These are phyloP conservation scores for Verticillium tricorpus DNA, from an alignment of 2,329 filamentous ascomycete genomes.

Conservation along the genomic window DNA sequence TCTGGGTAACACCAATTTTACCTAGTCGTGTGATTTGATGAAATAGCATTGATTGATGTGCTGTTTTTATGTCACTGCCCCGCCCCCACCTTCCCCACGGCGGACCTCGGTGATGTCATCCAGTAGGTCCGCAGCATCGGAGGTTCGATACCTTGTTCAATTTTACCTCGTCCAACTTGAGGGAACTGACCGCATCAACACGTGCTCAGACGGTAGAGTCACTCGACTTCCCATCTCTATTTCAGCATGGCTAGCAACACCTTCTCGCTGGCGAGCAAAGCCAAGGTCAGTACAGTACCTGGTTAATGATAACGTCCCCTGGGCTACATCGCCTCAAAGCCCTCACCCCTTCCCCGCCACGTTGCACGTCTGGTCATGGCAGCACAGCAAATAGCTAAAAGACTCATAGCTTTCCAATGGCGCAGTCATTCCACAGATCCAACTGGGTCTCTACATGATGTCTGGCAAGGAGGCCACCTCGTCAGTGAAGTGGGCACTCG, in stretches of 20 bases:
- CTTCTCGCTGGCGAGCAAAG: not conserved
- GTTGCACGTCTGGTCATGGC: not conserved
- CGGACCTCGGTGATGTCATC: not conserved
- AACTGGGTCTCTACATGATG: conserved; percentile 71
- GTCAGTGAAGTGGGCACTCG: conserved; percentile 54
- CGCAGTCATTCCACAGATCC: conserved; percentile 63
- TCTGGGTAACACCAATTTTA: too few relatives aligned
- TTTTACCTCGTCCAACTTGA: not conserved
- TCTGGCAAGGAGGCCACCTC: conserved; percentile 53
- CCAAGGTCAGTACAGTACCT: not conserved
- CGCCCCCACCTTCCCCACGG: not conserved
- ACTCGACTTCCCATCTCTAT: too few relatives aligned
- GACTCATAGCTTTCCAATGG: conserved; percentile 54
- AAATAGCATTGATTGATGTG: not conserved
- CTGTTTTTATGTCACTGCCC: not conserved
- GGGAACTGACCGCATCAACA: not conserved
- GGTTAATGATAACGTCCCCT: too few relatives aligned
- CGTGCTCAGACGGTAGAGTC: too few relatives aligned
- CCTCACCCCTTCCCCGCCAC: not conserved
- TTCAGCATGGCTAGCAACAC: not conserved
- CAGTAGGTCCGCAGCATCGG: not conserved
- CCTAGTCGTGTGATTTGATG: not conserved
- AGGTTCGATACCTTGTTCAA: not conserved
- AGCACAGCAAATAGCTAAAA: not conserved
- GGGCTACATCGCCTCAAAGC: too few relatives aligned